These are phyloP conservation scores for Coemansia sp. DNA, from an alignment of 192 early-diverging fungal species.

Conservation along the genomic window DNA sequence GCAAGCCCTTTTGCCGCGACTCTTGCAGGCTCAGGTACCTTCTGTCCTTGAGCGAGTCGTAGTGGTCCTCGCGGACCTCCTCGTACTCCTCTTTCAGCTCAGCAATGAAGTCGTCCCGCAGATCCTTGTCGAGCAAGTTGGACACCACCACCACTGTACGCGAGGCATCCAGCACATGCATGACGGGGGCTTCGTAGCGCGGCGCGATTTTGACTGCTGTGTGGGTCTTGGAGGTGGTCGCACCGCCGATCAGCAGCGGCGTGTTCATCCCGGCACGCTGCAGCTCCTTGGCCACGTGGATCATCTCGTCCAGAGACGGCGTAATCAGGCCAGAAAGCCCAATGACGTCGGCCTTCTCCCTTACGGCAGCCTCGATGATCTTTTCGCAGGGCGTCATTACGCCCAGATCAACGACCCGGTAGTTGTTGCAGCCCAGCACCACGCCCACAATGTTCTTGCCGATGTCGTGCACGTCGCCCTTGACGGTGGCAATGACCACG, in stretches of 20 bases:
- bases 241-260: constrained; percentile 91
- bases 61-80: constrained; percentile 91
- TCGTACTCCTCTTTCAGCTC: constrained; percentile 92
- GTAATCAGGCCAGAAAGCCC: constrained; percentile 94
- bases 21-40: constrained; percentile 69
- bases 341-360: constrained; percentile 87
- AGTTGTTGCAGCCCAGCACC: constrained; percentile 97
- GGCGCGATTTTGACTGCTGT: constrained; percentile 96
- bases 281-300: constrained; percentile 91
- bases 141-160: constrained; percentile 88
- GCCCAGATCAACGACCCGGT: constrained; percentile 89
- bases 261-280: constrained; percentile 82
- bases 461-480: constrained; percentile 97
- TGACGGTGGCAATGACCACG: constrained; percentile 91
- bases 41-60: constrained; percentile 85
- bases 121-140: constrained; percentile 73
- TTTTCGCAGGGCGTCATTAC: constrained; percentile 95
- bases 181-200: constrained; percentile 72
- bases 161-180: constrained; percentile 91
- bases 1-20: constrained; percentile 61
- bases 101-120: constrained; percentile 81
- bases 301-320: constrained; percentile 96
- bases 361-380: constrained; percentile 83
- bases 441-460: constrained; percentile 98
- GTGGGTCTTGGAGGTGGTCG: constrained; percentile 94